phyloP scores from a whole-genome alignment of 1,284 basidiomycete genomes.

The Moesziomyces aphidis region DNA sequence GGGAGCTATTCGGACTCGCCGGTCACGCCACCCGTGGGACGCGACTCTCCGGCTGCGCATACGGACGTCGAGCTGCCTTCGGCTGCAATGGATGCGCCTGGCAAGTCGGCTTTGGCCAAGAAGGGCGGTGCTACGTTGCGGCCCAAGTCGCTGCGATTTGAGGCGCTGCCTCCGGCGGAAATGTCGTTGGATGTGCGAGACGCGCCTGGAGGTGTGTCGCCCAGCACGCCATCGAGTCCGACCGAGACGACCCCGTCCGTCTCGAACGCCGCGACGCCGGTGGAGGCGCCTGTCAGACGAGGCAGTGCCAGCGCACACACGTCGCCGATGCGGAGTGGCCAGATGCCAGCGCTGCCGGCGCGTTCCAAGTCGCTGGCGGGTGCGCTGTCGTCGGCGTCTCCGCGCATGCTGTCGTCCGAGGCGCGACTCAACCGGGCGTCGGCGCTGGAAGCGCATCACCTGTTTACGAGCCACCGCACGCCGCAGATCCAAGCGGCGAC shows the following conservation, averaged over 20 bases:
- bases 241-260: conserved; percentile 2
- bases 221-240: conserved; percentile 10
- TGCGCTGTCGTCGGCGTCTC: conserved; percentile 16
- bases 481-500: conserved; percentile 61
- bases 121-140: conserved; percentile 15
- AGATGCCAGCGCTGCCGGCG: conserved; percentile 21
- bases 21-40: conserved; percentile 22
- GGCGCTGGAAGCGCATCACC: conserved; percentile 39
- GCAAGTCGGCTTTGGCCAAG: conserved; percentile 20
- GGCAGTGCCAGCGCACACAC: conserved; percentile 24
- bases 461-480: conserved; percentile 33
- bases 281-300: conserved; percentile 7
- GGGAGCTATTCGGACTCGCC: conserved; percentile 30
- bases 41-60: conserved; percentile 7
- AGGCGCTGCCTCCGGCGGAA: conserved; percentile 24
- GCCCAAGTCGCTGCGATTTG: conserved; percentile 47
- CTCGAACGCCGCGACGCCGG: not conserved
- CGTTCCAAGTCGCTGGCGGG: conserved; percentile 35
- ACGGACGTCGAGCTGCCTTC: conserved; percentile 3
- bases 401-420: conserved; percentile 23
- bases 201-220: conserved; percentile 13
- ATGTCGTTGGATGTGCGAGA: not conserved
- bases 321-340: conserved; percentile 20
- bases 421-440: conserved; percentile 30
- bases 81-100: conserved; percentile 1